These are phyloP conservation scores for Debaryomycetaceae sp. DNA, from an alignment of 1,139 yeast genomes.

Conservation along the genomic window DNA sequence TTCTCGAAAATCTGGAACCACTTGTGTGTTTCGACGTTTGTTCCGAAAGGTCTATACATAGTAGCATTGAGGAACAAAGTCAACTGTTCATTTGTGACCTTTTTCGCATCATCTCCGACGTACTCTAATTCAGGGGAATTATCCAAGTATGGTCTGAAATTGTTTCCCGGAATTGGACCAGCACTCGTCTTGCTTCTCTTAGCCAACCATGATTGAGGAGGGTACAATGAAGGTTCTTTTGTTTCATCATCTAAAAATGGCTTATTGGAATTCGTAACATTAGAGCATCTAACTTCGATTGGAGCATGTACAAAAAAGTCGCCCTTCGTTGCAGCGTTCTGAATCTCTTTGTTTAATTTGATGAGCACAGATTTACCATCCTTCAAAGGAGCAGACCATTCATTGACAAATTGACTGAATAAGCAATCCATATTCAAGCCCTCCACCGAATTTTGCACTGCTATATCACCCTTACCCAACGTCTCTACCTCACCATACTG, in stretches of 20 bases:
- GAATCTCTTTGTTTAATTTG: slow-evolving; percentile 59
- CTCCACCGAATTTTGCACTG: slow-evolving; percentile 78
- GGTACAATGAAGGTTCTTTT: slow-evolving; percentile 46
- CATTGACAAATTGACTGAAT: slow-evolving; percentile 91
- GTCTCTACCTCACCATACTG: slow-evolving; percentile 81
- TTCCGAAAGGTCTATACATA: slow-evolving; percentile 87
- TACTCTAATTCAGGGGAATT: slow-evolving; percentile 66
- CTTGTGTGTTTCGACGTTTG: slow-evolving; percentile 66
- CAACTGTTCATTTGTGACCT: slow-evolving; percentile 72
- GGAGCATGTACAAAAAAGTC: slow-evolving; percentile 91
- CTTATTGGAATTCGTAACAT: slow-evolving; percentile 56
- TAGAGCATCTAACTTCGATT: slow-evolving; percentile 89
- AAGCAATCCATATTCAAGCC: slow-evolving; percentile 95
- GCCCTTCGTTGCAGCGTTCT: slow-evolving; percentile 55
- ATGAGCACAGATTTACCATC: slow-evolving; percentile 72
- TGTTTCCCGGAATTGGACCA: slow-evolving; percentile 86
- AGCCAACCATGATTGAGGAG: slow-evolving; percentile 40
- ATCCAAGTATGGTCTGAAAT: slow-evolving; percentile 75
- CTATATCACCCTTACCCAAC: slow-evolving; percentile 59
- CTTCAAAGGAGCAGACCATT: slow-evolving; percentile 89
- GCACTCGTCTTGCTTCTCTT: slow-evolving; percentile 34
- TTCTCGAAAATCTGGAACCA: slow-evolving; percentile 88
- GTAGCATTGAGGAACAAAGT: slow-evolving; percentile 91
- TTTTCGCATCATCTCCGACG: slow-evolving; percentile 41
- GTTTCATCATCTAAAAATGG: slow-evolving; percentile 41